A percentile compares a stretch with the other conserved stretches of the same genome.
These are phyloP conservation scores for Gastrolobium villosum DNA, from an alignment of 306 rosid species.

Conservation along the genomic window DNA sequence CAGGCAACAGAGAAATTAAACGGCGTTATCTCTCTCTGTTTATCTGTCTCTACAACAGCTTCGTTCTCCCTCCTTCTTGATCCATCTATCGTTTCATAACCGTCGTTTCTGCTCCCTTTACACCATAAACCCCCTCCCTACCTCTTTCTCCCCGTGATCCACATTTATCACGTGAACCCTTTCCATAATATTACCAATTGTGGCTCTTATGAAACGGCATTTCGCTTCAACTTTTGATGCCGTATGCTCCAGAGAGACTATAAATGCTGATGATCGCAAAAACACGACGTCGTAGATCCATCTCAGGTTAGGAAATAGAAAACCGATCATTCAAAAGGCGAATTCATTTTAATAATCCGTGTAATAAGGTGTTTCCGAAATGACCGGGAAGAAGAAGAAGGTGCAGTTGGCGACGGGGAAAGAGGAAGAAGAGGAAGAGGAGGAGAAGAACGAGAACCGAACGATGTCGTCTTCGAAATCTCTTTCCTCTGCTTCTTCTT, in stretches of 20 bases:
- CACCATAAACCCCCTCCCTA: not conserved
- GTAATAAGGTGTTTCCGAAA: not conserved
- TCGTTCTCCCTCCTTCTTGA: not conserved
- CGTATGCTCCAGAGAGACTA: not conserved
- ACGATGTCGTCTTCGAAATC: conserved; percentile 29
- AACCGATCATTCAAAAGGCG: not conserved
- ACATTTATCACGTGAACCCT: not conserved
- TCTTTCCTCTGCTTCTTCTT: conserved; percentile 2
- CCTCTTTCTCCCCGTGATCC: conserved; percentile 20
- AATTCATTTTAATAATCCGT: not conserved
- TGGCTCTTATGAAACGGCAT: not conserved
- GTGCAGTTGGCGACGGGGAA: not conserved
- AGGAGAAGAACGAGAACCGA: not conserved
- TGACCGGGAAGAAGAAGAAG: conserved; percentile 33
- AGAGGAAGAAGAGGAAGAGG: conserved; percentile 2
- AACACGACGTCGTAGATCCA: not conserved
- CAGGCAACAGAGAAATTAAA: not conserved
- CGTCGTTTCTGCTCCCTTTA: not conserved
- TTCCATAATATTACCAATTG: not conserved
- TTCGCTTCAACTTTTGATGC: not conserved
- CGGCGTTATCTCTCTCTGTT: not conserved
- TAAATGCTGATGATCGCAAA: too few relatives aligned
- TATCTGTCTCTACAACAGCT: too few relatives aligned
- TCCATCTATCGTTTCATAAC: not conserved
- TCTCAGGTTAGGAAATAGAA: not conserved